Conservation (phyloP, 139 green algal species). For the Closterium sp. region DNA sequence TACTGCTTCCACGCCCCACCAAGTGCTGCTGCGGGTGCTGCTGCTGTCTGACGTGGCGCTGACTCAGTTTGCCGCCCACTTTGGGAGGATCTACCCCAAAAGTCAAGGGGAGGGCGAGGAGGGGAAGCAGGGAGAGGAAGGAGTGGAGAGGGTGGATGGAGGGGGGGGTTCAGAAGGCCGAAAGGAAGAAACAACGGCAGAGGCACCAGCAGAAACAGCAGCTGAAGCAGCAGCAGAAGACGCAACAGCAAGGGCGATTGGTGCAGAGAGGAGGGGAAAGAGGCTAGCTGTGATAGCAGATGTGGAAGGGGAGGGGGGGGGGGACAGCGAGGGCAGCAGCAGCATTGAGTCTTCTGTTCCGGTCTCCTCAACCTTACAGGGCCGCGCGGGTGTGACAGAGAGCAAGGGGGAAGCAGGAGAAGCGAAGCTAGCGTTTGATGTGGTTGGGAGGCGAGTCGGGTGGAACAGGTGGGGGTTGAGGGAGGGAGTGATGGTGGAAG, state of each 20-base stretch:
- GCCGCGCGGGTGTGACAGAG: neutral
- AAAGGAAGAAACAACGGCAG: neutral
- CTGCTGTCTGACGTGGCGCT: neutral
- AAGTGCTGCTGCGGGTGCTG: neutral
- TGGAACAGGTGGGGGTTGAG: neutral
- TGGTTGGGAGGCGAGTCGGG: neutral
- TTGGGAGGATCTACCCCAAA: neutral
- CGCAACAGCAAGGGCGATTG: neutral
- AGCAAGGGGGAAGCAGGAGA: neutral
- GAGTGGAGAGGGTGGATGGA: neutral
- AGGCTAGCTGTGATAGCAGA: neutral
- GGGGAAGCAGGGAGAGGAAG: neutral
- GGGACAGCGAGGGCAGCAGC: neutral
- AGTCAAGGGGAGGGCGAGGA: neutral
- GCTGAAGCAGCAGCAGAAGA: neutral
- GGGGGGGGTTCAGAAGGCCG: neutral
- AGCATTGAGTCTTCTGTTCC: neutral
- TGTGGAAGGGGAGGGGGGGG: neutral
- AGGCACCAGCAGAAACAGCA: neutral
- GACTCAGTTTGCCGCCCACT: neutral
- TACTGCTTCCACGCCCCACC: neutral
- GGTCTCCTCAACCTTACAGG: neutral
- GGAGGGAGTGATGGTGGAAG: slow-evolving; percentile 15
- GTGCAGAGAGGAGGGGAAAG: neutral
- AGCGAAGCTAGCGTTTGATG: neutral